Evolutionary conservation across 2,329 filamentous ascomycete genomes (phyloP), one percentile per base, ranked within the genome.

Genomic region (Zymoseptoria pseudotritici): DNA sequence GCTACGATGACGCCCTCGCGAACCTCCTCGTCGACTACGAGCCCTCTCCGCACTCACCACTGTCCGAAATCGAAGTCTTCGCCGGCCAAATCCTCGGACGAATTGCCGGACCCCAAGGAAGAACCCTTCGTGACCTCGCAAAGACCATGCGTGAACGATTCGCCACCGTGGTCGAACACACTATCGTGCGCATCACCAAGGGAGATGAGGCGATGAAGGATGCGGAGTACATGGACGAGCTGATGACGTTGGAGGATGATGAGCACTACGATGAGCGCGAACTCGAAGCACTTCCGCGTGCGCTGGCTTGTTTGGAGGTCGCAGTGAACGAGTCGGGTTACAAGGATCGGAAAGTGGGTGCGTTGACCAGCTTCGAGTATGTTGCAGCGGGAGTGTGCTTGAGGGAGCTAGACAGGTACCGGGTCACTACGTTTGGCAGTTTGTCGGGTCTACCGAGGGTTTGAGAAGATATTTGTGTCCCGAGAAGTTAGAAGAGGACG

Each of bases 21-120:
- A 73, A 78, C 42, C 75, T 80, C 53, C 80, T 83, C 75, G 73
- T 76, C 61, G 71, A 72, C 53, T 78, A 73, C 68, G 75, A 78
- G 63, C 66, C 76, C 4, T 70, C 77, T 13, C 75, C 75, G 0
- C 69, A 69, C 50, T 70, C 74, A 4, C 73, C 73, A 4, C 73
- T 83, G 11, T 78, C 73, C 10, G 82, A 83, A 66, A 71, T 78
- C 6, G 82, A 84, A 70, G 82, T 82, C 52, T 84, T 86, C 67
- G 77, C 80, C 29, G 83, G 83, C 26, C 80, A 77, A 56, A 83
- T 86, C 62, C 75, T 85, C 21, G 82, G 80, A 56, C 79, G 78
- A 60, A 75, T 75, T 9, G 77, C 63, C 10, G 70, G 71, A 19
- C 61, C 65, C 8, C 65, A 69, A 58, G 69, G 66, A 55, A 71